phyloP scores from a whole-genome alignment of 306 rosid species.

The Quercus engelmannii region DNA sequence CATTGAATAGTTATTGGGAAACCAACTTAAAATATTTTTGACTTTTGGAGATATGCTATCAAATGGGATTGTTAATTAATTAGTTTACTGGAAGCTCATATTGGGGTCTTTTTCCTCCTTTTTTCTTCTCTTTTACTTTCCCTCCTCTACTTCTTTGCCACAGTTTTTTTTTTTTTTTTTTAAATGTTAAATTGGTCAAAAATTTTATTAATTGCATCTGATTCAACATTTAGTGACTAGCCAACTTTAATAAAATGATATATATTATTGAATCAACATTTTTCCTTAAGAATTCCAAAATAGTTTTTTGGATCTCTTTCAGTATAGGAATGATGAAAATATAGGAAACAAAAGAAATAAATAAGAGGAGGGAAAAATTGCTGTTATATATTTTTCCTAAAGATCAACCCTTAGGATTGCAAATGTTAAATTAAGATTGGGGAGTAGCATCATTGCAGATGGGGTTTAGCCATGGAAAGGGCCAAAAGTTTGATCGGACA shows the following conservation, averaged over 20 bases:
- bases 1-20: too few relatives aligned
- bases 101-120: not conserved
- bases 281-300: not conserved
- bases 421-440: not conserved
- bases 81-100: not conserved
- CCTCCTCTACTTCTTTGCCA: not conserved
- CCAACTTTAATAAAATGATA: not conserved
- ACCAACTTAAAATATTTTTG: not conserved
- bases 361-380: not conserved
- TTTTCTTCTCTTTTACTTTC: not conserved
- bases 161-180: not conserved
- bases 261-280: not conserved
- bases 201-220: not conserved
- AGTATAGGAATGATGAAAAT: not conserved
- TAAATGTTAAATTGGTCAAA: not conserved
- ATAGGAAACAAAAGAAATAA: not conserved
- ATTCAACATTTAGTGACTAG: too few relatives aligned
- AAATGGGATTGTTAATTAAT: not conserved
- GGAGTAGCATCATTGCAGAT: not conserved
- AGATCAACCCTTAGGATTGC: not conserved
- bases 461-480: not conserved
- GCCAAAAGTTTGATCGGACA: not conserved
- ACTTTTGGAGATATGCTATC: not conserved
- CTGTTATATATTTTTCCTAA: not conserved
- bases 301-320: not conserved